phyloP scores from a whole-genome alignment of 352 stramenopile genomes.

The Blastocystis sp. region DNA sequence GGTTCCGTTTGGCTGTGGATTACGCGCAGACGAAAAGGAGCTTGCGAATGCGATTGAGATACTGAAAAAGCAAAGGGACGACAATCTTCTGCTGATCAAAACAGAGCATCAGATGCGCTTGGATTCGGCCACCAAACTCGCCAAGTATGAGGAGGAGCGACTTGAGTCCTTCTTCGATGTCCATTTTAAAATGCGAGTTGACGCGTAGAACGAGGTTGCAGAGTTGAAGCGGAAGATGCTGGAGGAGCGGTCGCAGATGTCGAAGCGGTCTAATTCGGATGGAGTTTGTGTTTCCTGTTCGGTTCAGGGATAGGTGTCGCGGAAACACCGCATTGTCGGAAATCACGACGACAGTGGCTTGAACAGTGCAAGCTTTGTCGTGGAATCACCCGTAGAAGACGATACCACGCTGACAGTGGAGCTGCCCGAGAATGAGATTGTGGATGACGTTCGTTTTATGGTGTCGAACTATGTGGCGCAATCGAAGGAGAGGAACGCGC shows the following conservation, averaged over 20 bases:
- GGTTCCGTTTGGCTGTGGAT: not conserved
- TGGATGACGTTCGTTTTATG: conserved; percentile 56
- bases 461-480: conserved; percentile 6
- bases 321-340: conserved; percentile 35
- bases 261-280: conserved; percentile 24
- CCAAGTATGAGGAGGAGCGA: conserved; percentile 37
- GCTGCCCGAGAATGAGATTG: conserved; percentile 27
- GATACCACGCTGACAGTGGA: conserved; percentile 41
- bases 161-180: conserved; percentile 35
- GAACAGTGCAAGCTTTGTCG: not conserved
- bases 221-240: conserved; percentile 51
- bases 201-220: conserved; percentile 24
- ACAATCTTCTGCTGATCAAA: conserved; percentile 56
- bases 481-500: not conserved
- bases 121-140: conserved; percentile 46
- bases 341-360: conserved; percentile 9
- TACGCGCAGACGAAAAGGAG: conserved; percentile 22
- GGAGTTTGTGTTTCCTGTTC: not conserved
- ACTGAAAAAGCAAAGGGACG: conserved; percentile 43
- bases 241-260: conserved; percentile 11
- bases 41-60: conserved; percentile 11
- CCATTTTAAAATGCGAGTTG: not conserved
- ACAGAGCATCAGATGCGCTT: conserved; percentile 64
- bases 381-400: conserved; percentile 6
- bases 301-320: not conserved